Evolutionary conservation across 495 filamentous ascomycete species (phyloP), one percentile per base, ranked within the genome.

Genomic region (Talaromyces stipitatus): DNA sequence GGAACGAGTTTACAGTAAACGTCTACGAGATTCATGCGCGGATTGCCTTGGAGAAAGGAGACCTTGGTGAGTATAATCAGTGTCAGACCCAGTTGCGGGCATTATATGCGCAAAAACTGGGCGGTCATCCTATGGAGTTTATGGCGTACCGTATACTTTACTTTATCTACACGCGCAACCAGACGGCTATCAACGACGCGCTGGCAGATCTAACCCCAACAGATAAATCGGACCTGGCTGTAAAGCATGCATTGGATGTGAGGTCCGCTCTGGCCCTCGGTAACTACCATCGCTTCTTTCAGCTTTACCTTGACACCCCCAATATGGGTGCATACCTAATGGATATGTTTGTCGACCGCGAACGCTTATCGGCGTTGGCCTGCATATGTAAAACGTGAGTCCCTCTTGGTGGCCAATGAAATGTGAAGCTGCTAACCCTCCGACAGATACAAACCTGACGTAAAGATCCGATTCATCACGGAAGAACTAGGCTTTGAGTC

Each of bases 31-130:
- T 92, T 58, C 95, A 99, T 75, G 95, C 92, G 53, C 86, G 94
- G 41, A 97, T 99, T 75, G 94, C 94, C 59, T 77, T 99, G 68
- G 94, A 99, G 79, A 97, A 95, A 82, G 91, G 88, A 69, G 94
- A 99, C 80, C 82, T 97, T 77, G 92, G 94, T 99, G 94, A 99
- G 94, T 99, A 97, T 91, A 99, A 99, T 79, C 94, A 99, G 82
- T 99, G 94, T 72, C 95, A 97, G 78, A 96, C 94, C 59, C 94
- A 97, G 76, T 82, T 99, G 66, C 87, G 89, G 66, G 89, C 86
- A 56, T 78, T 99, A 62, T 97, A 99, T 70, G 79, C 80, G 69
- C 82, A 88, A 72, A 85, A 88, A 60, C 77, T 96, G 60, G 89
- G 88, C 66, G 95, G 95, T 58, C 89, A 95, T 75, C 83, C 91